Evolutionary conservation across 768 basidiomycete genomes (phyloP), one percentile per base, ranked within the genome.

Genomic region (Auriscalpium microsporum): DNA sequence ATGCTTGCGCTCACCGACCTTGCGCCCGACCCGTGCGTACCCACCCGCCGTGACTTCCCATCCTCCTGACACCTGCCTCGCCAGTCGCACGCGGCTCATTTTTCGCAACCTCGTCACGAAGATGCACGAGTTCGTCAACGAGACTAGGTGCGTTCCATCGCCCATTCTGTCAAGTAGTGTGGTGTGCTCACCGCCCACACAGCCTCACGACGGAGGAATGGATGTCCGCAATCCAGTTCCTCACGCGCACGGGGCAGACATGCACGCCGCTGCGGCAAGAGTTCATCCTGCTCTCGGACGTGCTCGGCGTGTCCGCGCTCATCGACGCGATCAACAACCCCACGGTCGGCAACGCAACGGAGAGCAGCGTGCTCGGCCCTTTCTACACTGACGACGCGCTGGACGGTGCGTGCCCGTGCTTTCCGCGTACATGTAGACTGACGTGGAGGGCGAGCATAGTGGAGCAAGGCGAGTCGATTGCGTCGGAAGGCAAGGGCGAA

Each of bases 231-330:
- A 84, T 94, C 62, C 67, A 86, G 55, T 94, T 94, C 70, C 71
- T 94, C 56, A 94, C 90, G 0, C 72, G 74, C 8, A 79, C 78
- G 0, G 91, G 91, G 8, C 75, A 94, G 68, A 88, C 70, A 57
- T 90, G 83, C 67, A 82, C 84, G 0, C 78, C 82, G 36, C 67
- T 88, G 51, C 67, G 64, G 16, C 71, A 71, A 75, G 90, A 94
- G 65, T 87, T 87, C 67, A 90, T 94, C 62, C 79, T 94, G 8
- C 76, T 94, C n/a, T 90, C 88, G 1, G 91, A 93, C 64, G 76
- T 80, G 0, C 72, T 93, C 1, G 91, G 92, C 6, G 79, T 88
- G 3, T 91, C 89, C 0, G 75, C 85, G 1, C 76, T 94, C 52
- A 84, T 94, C 10, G 87, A 92, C 59, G 69, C 78, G 23, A 67